Evolutionary conservation across 2,329 filamentous ascomycete genomes (phyloP), one percentile per base, ranked within the genome.

Genomic region (Beauveria varroae): DNA sequence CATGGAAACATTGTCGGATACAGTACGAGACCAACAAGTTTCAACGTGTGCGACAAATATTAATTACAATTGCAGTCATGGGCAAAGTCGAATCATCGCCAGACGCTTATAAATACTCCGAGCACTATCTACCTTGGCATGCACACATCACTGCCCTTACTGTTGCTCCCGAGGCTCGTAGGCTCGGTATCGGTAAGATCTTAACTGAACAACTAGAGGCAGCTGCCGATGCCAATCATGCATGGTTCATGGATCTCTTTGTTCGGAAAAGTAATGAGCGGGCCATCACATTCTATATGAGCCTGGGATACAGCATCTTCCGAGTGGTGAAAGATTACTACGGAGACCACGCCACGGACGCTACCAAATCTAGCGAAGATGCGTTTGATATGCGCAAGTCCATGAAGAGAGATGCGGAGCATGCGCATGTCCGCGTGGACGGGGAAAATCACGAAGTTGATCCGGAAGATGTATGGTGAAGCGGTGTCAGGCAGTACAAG

Each of bases 101-200:
- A 18, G 80, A 90, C 50, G 86, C 86, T 58, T 84, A 89, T 72
- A 82, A 85, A 63, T 86, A 86, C 69, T 95, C 91, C 55, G 82
- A 88, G 69, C 92, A 97, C 77, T 96, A 96, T 77, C 88, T 96
- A n/a, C 93, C 93, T n/a, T 98, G 92, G 91, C 95, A 99, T 77
- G 93, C 92, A 22, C 95, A 99, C 76, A 96, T 99, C 71, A 99
- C 95, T 5, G 95, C 93, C 41, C 81, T 99, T 57, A 98, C 95
- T 0, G 91, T 99, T 22, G 88, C 93, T 0, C 95, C 95, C 0
- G 86, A 88, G 61, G 91, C 91, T 55, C 87, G 95, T 30, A 85
- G 95, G 49, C 82, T 95, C 18, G 93, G 95, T 18, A 89, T 97
- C 68, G 95, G 93, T 56, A 91, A 89, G 63, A 87, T 89, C 51